These are phyloP conservation scores for Candida cerambycidarum DNA, from an alignment of 805 yeast genomes.

Conservation along the genomic window DNA sequence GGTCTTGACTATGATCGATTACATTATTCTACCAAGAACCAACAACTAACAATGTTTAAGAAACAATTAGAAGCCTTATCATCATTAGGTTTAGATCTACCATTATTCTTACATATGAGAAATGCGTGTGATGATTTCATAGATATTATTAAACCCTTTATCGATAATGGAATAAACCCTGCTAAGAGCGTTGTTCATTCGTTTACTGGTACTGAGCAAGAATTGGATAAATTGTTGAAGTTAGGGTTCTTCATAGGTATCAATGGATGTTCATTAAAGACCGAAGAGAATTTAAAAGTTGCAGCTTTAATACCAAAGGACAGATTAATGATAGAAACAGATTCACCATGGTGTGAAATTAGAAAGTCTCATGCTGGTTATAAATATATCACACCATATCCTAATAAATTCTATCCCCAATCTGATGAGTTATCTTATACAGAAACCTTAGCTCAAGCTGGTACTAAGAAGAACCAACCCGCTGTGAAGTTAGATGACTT, in stretches of 20 bases:
- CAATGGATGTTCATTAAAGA: constrained; percentile 90
- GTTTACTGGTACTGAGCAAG: constrained; percentile 79
- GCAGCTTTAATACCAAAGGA: constrained; percentile 68
- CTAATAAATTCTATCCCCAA: constrained; percentile 56
- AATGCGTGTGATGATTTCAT: constrained; percentile 80
- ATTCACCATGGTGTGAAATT: constrained; percentile 98
- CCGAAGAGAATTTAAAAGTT: constrained; percentile 68
- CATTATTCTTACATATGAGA: constrained; percentile 89
- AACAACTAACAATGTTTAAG: constrained; percentile 67
- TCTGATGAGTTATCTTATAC: background rate
- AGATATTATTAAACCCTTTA: constrained; percentile 58
- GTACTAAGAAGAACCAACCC: constrained; percentile 18
- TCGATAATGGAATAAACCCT: constrained; percentile 40
- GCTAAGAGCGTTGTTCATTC: constrained; percentile 90
- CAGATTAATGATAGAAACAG: constrained; percentile 82
- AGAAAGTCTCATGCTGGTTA: constrained; percentile 78
- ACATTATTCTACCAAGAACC: constrained; percentile 65
- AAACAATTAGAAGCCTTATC: constrained; percentile 68
- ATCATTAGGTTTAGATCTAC: constrained; percentile 50
- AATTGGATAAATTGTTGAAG: constrained; percentile 54
- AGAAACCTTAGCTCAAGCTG: constrained; percentile 5
- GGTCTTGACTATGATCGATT: constrained; percentile 94
- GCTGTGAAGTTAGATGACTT: constrained; percentile 43
- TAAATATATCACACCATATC: constrained; percentile 53
- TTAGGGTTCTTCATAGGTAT: constrained; percentile 73